A percentile compares a stretch with the other conserved stretches of the same genome.
phyloP scores from a whole-genome alignment of 768 basidiomycete genomes.

The Kwoniella dejecticola region DNA sequence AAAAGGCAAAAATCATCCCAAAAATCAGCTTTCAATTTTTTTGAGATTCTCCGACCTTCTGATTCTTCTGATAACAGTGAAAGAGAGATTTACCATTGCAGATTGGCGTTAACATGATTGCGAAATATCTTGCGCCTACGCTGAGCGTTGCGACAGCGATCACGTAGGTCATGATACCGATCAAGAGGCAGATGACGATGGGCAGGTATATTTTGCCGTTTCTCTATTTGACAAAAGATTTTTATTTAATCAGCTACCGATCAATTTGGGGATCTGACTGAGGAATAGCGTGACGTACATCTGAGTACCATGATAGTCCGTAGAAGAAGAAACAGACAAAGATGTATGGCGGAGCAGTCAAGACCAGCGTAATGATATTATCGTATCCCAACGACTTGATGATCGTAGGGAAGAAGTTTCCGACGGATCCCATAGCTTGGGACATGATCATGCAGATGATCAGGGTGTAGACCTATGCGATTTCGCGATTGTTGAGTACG shows the following conservation, averaged over 20 bases:
- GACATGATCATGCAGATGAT: constrained; percentile 27
- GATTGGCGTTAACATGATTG: constrained; percentile 45
- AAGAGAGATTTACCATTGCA: constrained; percentile 16
- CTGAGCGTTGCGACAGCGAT: constrained; percentile 37
- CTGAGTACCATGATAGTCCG: constrained; percentile 27
- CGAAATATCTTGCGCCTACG: constrained; percentile 38
- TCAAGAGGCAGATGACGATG: constrained; percentile 31
- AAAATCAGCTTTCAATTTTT: not conserved
- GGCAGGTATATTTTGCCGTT: constrained; percentile 37
- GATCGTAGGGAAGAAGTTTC: constrained; percentile 34
- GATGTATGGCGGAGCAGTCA: constrained; percentile 39
- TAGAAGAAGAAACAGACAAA: constrained; percentile 38
- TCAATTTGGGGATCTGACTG: no score
- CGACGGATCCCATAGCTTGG: constrained; percentile 30
- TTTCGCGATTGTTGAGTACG: constrained; percentile 1
- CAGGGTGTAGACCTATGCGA: constrained; percentile 16
- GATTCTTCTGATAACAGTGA: not conserved
- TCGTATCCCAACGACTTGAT: constrained; percentile 38
- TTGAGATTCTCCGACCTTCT: no score
- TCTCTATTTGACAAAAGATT: not conserved
- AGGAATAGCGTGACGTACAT: constrained; percentile 28
- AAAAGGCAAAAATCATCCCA: not conserved
- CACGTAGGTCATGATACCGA: constrained; percentile 37
- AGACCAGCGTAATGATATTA: constrained; percentile 29
- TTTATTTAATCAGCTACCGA: no score